Base-by-base conservation (phyloP, 1,139 yeast genomes). In the Lodderomyces parapsilosis region DNA sequence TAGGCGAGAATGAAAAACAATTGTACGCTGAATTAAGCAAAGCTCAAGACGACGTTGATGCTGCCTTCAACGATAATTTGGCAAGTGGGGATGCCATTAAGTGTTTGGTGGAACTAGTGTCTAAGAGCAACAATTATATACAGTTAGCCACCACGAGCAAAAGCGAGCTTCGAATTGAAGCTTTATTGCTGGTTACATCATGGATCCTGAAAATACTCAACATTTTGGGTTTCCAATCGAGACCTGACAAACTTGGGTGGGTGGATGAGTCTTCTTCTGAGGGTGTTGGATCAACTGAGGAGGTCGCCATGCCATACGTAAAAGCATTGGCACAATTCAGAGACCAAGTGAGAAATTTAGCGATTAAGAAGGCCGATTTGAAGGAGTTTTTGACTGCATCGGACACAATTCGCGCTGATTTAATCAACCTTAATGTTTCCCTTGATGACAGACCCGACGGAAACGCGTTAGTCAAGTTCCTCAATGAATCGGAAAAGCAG, bases 371-470 rank as follows among this genome's bases (percentile, higher is more conserved):
- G 58, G 81, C 77, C 0, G 81, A 80, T 27, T 66, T 71, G 45
- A 42, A 64, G 40, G 81, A 76, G 41, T 75, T 89, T 46, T 71
- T 93, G 45, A 65, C 69, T 14, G 73, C 71, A 14, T 61, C 71
- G 24, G 78, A 73, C 54, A 46, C 62, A 14, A 57, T 72, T 41
- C 59, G 78, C 51, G 50, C 70, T 13, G 94, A 86, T 38, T 68
- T 93, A 53, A 68, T 89, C 45, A 76, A 80, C 22, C 68, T 90
- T 47, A 94, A 95, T 20, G 86, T 93, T 25, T 81, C 94, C 0
- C 71, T 93, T 41, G 98, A 93, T 62, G 99, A 93, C 63, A 81
- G 97, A 57, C 79, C 83, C 25, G 87, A 80, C 46, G 90, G 84
- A 14, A 78, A 83, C 3, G 91, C 96, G 0, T 75, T 93, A 47